Evolutionary conservation across 768 basidiomycete genomes (phyloP), one percentile per base, ranked within the genome.

Genomic region (Tylopilus balloui): DNA sequence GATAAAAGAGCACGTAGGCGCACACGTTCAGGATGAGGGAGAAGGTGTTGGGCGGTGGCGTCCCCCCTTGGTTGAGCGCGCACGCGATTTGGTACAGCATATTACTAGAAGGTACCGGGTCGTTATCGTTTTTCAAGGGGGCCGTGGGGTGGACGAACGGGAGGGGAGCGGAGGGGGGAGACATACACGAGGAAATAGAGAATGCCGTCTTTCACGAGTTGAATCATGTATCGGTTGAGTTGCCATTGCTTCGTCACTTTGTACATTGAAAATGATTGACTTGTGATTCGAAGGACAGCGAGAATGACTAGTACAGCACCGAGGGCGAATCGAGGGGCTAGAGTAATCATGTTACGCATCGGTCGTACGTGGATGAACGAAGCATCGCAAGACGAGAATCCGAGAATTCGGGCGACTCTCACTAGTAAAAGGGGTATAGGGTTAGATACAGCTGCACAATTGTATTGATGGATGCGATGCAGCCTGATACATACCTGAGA

Each of bases 141-240:
- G 31, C 15, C 14, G 6, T n/a, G n/a, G 6, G 15, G 34, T 4
- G 14, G 31, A 34, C n/a, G n/a, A n/a, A n/a, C n/a, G n/a, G n/a
- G n/a, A 0, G 17, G 27, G 2, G 12, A 28, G 2, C 15, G 12
- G 3, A 9, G 5, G 24, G 10, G 13, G 10, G 3, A 6, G 12
- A 50, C 58, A 2, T 38, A 59, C 58, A 24, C 19, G 4, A 55
- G 0, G 19, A 59, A 59, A 15, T 52, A 59, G 5, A 46, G 21
- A 0, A 42, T n/a, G 2, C 57, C 57, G 11, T 59, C 58, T 11
- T 24, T 42, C 5, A 9, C 13, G 3, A 59, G 17, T 3, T 3
- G 39, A 5, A 25, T 17, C 37, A 54, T 37, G 32, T 49, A 59
- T 5, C 36, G 27, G 27, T 54, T 58, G 11, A 13, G 35, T 6